Conservation (phyloP, 192 early-diverging fungal species). For the Linnemannia schmuckeri region DNA sequence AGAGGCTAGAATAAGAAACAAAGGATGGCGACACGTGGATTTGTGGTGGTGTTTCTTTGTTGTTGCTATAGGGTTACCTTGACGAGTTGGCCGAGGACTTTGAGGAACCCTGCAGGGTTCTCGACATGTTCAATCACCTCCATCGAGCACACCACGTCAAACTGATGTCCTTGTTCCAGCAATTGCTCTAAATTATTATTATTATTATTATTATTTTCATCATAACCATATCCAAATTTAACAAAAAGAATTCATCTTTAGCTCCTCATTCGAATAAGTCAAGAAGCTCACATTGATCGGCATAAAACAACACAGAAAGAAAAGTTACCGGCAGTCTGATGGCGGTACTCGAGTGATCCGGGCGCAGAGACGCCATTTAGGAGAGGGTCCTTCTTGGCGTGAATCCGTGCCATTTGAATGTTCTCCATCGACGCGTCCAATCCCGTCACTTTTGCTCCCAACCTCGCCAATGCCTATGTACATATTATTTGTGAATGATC, state of each 20-base stretch:
- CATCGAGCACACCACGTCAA: slow-evolving; percentile 87
- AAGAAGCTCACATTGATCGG: neutral
- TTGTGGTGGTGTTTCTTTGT: no score
- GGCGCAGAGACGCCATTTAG: slow-evolving; percentile 58
- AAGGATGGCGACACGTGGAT: neutral
- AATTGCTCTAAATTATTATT: slow-evolving; percentile 68
- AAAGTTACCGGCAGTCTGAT: slow-evolving; percentile 72
- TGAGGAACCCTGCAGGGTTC: slow-evolving; percentile 78
- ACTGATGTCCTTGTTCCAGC: slow-evolving; percentile 61
- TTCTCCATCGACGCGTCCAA: slow-evolving; percentile 91
- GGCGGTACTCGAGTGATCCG: slow-evolving; percentile 70
- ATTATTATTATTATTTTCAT: neutral
- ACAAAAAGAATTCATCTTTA: no score
- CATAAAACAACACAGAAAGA: neutral
- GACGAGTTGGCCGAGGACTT: slow-evolving; percentile 72
- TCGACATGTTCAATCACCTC: slow-evolving; percentile 96
- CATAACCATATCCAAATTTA: neutral
- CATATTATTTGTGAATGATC: neutral
- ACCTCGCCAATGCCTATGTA: slow-evolving; percentile 75
- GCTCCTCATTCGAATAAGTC: neutral
- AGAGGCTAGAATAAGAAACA: neutral
- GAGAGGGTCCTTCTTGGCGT: slow-evolving; percentile 77
- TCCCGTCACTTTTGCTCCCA: slow-evolving; percentile 81
- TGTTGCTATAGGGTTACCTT: slow-evolving; percentile 58
- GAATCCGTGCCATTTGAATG: slow-evolving; percentile 81